phyloP scores from a whole-genome alignment of 768 basidiomycete species.

The Tulasnella sp. region DNA sequence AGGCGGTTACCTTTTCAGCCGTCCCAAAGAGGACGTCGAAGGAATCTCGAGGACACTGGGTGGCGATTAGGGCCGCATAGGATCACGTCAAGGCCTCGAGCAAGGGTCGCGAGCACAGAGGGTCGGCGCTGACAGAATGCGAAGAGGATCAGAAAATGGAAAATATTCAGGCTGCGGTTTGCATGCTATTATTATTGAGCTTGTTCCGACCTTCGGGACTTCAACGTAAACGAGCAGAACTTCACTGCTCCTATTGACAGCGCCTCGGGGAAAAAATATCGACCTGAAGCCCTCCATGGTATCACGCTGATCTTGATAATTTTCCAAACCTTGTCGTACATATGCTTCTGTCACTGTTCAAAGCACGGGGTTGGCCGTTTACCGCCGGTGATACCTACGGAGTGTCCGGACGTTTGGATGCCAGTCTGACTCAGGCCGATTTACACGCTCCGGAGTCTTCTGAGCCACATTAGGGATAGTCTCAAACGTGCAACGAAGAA shows the following conservation, averaged over 20 bases:
- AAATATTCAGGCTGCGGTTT: neutral
- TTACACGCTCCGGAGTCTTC: no score
- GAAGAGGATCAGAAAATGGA: slow-evolving; percentile 52
- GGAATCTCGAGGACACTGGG: slow-evolving; percentile 37
- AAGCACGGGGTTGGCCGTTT: neutral
- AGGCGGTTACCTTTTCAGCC: slow-evolving; percentile 94
- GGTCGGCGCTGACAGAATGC: slow-evolving; percentile 95
- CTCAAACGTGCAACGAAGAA: no score
- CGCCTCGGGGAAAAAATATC: slow-evolving; percentile 63
- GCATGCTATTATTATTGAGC: neutral
- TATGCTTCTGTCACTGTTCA: slow-evolving; percentile 50
- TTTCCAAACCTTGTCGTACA: neutral
- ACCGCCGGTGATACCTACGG: no score
- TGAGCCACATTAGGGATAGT: no score
- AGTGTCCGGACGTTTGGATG: no score
- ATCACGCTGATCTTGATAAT: neutral
- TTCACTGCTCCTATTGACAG: slow-evolving; percentile 71
- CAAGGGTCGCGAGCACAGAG: slow-evolving; percentile 78
- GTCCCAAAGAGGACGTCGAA: slow-evolving; percentile 93
- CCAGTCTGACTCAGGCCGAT: slow-evolving; percentile 45
- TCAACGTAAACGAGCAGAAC: slow-evolving; percentile 89
- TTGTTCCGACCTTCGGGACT: slow-evolving; percentile 79
- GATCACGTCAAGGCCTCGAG: slow-evolving; percentile 72
- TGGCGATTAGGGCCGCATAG: slow-evolving; percentile 74
- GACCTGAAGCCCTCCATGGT: slow-evolving; percentile 9